phyloP scores from a whole-genome alignment of 306 rosid species.

The Alnus glutinosa region DNA sequence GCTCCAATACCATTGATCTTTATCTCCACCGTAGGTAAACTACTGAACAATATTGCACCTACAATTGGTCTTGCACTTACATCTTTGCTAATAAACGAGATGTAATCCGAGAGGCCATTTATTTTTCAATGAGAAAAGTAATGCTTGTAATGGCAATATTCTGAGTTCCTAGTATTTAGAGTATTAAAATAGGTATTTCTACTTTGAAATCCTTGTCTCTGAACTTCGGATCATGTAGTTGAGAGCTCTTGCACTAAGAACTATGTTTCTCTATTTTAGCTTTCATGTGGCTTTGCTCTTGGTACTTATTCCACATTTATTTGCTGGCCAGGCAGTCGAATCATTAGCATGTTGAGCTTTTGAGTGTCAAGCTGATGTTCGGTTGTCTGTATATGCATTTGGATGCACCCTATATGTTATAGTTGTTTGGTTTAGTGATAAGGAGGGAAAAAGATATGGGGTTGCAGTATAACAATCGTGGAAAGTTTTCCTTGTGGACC shows the following conservation, averaged over 20 bases:
- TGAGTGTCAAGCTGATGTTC: neutral
- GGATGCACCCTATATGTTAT: neutral
- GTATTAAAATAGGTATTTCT: neutral
- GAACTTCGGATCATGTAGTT: neutral
- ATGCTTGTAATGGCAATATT: neutral
- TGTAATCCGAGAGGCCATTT: neutral
- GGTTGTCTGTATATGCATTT: neutral
- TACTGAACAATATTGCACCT: conserved; percentile 13
- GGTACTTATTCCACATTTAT: neutral
- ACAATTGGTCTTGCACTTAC: neutral
- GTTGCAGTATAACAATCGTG: neutral
- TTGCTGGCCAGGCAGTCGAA: neutral
- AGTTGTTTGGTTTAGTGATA: neutral
- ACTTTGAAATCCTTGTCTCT: neutral
- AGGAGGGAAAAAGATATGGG: neutral
- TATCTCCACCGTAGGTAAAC: conserved; percentile 87
- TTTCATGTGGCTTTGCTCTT: neutral
- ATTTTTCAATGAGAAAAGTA: no score
- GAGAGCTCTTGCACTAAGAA: neutral
- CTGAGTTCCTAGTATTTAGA: neutral
- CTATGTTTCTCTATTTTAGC: neutral
- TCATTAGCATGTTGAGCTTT: neutral
- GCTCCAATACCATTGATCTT: conserved; percentile 83
- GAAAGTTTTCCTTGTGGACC: neutral
- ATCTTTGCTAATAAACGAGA: neutral